A percentile compares a stretch with the other conserved stretches of the same genome.
These are phyloP conservation scores for Tanacetum coccineum DNA, from an alignment of 129 eudicot species.

Conservation along the genomic window DNA sequence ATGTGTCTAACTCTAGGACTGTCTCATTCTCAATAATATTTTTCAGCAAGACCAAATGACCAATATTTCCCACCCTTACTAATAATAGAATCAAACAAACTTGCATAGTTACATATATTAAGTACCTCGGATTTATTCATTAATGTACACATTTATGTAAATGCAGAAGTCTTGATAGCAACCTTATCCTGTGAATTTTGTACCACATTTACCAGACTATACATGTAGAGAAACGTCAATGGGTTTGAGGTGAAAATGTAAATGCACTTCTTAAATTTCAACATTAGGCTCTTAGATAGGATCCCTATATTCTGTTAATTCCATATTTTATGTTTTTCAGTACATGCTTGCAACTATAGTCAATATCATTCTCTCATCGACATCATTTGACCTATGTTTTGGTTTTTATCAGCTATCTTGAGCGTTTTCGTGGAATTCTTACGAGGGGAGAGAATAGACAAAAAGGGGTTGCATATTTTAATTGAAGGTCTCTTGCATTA, in stretches of 20 bases:
- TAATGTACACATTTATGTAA: too few relatives aligned
- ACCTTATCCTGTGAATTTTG: too few relatives aligned
- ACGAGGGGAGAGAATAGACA: conserved; percentile 99
- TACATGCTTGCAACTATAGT: not conserved
- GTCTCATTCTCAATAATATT: too few relatives aligned
- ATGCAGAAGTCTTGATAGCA: not conserved
- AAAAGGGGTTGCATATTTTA: conserved; percentile 80
- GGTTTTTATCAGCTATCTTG: conserved; percentile 65
- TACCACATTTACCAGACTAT: not conserved
- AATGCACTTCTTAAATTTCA: too few relatives aligned
- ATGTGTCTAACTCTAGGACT: too few relatives aligned
- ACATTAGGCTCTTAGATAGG: not conserved
- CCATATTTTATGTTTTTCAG: not conserved
- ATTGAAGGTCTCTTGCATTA: conserved; percentile 92
- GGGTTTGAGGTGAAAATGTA: not conserved
- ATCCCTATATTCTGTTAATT: not conserved
- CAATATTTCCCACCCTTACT: not conserved
- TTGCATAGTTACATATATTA: not conserved
- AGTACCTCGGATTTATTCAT: not conserved
- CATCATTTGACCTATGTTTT: not conserved
- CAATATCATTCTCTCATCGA: not conserved
- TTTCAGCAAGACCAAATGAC: too few relatives aligned
- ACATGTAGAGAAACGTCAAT: not conserved
- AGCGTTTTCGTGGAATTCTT: conserved; percentile 95
- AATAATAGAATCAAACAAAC: not conserved